A percentile compares a stretch with the other conserved stretches of the same genome.
These are phyloP conservation scores for Ostreobium quekettii DNA, from an alignment of 139 green algal genomes.

Conservation along the genomic window DNA sequence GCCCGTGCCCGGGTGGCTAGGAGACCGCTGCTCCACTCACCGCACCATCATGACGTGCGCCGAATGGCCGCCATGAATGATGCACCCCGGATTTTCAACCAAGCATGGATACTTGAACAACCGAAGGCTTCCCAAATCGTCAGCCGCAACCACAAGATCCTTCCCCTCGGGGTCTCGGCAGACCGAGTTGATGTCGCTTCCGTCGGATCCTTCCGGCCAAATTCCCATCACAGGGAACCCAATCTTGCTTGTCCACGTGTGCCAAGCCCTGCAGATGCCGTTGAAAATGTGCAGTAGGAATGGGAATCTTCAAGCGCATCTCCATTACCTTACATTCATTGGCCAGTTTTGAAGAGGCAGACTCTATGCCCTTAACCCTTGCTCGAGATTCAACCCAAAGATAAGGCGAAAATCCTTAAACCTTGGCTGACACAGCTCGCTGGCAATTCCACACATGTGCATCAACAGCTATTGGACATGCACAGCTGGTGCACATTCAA, in stretches of 20 bases:
- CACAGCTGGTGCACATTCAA: too few species aligned
- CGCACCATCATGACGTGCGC: constrained; percentile 4
- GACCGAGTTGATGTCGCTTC: constrained; percentile 28
- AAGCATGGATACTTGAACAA: constrained; percentile 13
- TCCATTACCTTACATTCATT: too few species aligned
- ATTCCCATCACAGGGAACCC: constrained; percentile 29
- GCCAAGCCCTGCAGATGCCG: constrained; percentile 10
- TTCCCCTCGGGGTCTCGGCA: background rate
- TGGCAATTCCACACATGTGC: too few species aligned
- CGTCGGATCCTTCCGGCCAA: constrained; percentile 20
- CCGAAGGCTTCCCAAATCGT: constrained; percentile 11
- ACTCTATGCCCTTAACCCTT: too few species aligned
- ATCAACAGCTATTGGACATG: too few species aligned
- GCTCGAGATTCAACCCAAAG: too few species aligned
- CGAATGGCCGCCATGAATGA: constrained; percentile 5
- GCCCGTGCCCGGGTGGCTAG: background rate
- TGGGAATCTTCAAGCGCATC: too few species aligned
- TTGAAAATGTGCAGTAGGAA: too few species aligned
- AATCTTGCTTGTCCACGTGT: constrained; percentile 22
- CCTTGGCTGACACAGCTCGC: too few species aligned
- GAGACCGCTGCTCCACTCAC: background rate
- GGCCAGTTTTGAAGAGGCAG: too few species aligned
- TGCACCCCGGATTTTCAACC: background rate
- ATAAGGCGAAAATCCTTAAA: too few species aligned
- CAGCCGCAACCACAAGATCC: constrained; percentile 16